Conservation (phyloP, 1,284 basidiomycete genomes). For the Ustanciosporium gigantosporum region DNA sequence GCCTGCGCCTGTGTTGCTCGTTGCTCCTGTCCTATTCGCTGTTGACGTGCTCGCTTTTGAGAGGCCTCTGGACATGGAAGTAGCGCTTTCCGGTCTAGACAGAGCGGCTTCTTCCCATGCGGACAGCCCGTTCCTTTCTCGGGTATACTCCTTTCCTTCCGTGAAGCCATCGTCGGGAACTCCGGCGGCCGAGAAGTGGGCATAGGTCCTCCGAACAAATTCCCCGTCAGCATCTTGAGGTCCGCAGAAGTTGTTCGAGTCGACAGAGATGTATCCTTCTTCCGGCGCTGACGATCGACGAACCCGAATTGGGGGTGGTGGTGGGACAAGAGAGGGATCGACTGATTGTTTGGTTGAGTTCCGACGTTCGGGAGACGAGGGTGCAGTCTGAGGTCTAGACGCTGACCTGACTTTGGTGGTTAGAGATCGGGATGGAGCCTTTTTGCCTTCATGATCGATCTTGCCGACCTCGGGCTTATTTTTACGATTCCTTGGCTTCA, state of each 20-base stretch:
- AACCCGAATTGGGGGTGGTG: constrained; percentile 7
- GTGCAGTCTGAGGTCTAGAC: too few relatives aligned
- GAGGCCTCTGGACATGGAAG: background rate
- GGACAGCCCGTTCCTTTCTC: constrained; percentile 36
- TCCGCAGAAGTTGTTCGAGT: constrained; percentile 11
- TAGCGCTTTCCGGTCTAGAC: constrained; percentile 9
- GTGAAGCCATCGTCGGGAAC: constrained; percentile 51
- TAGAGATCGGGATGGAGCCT: too few relatives aligned
- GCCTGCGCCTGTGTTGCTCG: background rate
- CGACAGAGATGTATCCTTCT: constrained; percentile 5
- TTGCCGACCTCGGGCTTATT: too few relatives aligned
- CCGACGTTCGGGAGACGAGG: too few relatives aligned
- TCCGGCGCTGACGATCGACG: constrained; percentile 30
- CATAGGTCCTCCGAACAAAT: constrained; percentile 52
- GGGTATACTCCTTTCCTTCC: constrained; percentile 55
- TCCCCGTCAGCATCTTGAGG: constrained; percentile 46
- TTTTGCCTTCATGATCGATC: too few relatives aligned
- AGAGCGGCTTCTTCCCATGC: constrained; percentile 38
- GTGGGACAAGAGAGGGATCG: constrained; percentile 15
- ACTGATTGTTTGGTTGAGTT: too few relatives aligned
- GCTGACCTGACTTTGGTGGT: too few relatives aligned
- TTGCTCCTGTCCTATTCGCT: too few relatives aligned
- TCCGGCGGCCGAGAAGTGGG: constrained; percentile 46
- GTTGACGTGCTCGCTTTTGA: too few relatives aligned
- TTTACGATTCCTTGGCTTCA: too few relatives aligned